Base-by-base conservation (phyloP, 2,329 filamentous ascomycete genomes). In the Stagonosporopsis rhizophila region DNA sequence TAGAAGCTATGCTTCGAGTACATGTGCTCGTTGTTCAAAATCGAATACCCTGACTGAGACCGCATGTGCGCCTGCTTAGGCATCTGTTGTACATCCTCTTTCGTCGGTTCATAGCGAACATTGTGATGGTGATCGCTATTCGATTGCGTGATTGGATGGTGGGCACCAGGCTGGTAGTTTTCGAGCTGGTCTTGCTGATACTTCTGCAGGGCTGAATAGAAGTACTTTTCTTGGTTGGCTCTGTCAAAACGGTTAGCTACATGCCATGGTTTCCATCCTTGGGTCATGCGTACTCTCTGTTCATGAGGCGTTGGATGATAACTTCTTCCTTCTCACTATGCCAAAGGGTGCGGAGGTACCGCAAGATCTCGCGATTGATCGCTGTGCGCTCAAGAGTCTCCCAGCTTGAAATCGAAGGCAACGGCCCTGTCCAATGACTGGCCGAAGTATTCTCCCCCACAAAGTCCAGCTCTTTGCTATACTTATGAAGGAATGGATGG, bases 331-430 rank as follows among this genome's bases (percentile, higher is more conserved):
- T 86, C 62, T 91, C 89, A 66, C 88, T 90, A 78, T 98, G 93
- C 93, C 92, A 98, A 68, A 98, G 83, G 2, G 92, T 94, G 57
- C 90, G 89, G 61, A 99, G 82, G 74, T 96, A 94, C 38, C 92
- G 86, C 44, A 98, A 77, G 25, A 97, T 85, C 62, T 96, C 90
- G 42, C 85, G 79, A 66, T 97, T 92, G 49, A 98, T 87, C 17
- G 92, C 89, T 9, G 86, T 82, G 30, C 81, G 80, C 39, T 81
- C 82, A 6, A 85, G 81, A 2, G 86, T 81, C 32, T 85, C 85
- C 68, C 87, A 89, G 44, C 89, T 86, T 34, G 87, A 80, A 28
- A 86, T 80, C 1, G 82, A 82, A 4, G 85, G 83, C 7, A 79
- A 74, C 6, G 83, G 81, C 0, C 85, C 85, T 35, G 85, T 79